Evolutionary conservation across 2,329 filamentous ascomycete species (phyloP).

Genomic region (Exophiala alcalophila): DNA sequence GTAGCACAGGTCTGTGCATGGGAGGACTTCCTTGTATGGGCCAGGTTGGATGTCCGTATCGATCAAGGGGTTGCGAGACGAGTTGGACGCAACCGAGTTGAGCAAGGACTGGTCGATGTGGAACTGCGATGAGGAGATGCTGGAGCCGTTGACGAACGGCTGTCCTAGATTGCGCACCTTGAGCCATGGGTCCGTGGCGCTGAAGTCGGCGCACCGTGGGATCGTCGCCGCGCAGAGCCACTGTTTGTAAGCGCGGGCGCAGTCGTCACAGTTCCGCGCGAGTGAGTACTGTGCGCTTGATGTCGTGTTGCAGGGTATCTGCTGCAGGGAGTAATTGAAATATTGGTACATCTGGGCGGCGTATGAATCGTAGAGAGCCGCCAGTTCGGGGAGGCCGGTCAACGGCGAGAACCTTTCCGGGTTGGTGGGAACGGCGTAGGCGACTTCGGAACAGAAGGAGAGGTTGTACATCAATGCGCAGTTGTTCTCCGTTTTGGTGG

Average conservation of each 20-base stretch:
- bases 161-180: slow-evolving; percentile 70
- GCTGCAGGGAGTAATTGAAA: slow-evolving; percentile 77
- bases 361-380: slow-evolving; percentile 72
- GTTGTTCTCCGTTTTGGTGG: slow-evolving; percentile 73
- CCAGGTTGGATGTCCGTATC: slow-evolving; percentile 71
- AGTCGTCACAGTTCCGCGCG: slow-evolving; percentile 71
- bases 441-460: slow-evolving; percentile 81
- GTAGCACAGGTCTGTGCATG: slow-evolving; percentile 85
- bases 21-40: slow-evolving; percentile 89
- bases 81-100: slow-evolving; percentile 45
- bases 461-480: slow-evolving; percentile 85
- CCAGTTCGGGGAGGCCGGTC: slow-evolving; percentile 60
- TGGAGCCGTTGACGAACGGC: slow-evolving; percentile 67
- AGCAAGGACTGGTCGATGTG: slow-evolving; percentile 23
- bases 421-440: slow-evolving; percentile 88
- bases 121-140: slow-evolving; percentile 37
- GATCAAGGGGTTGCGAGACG: slow-evolving; percentile 69
- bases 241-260: slow-evolving; percentile 76
- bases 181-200: slow-evolving; percentile 54
- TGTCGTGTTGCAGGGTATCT: slow-evolving; percentile 79
- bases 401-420: slow-evolving; percentile 50
- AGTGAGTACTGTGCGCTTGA: slow-evolving; percentile 76
- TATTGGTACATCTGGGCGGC: slow-evolving; percentile 67
- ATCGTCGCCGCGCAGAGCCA: slow-evolving; percentile 95
- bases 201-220: slow-evolving; percentile 85